These are phyloP conservation scores for Entophlyctis luteolus DNA, from an alignment of 192 early-diverging fungal species.

Conservation along the genomic window DNA sequence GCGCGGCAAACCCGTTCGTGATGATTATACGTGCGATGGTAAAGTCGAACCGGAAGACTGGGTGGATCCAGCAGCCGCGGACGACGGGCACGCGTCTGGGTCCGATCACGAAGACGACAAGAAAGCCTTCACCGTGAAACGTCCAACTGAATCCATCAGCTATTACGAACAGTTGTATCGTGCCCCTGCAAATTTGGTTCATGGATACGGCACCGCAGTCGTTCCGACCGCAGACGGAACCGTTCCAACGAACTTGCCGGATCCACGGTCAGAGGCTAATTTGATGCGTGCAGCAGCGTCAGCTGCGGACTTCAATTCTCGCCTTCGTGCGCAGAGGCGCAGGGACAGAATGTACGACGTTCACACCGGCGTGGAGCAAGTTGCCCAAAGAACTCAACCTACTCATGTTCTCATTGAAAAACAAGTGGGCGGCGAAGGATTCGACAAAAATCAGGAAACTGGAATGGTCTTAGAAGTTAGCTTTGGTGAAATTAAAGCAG, in stretches of 20 bases:
- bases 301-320: conserved; percentile 50
- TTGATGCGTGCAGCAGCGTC: conserved; percentile 36
- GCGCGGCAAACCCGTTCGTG: conserved; percentile 41
- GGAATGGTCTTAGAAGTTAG: conserved; percentile 27
- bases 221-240: not conserved
- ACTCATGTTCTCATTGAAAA: conserved; percentile 34
- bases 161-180: conserved; percentile 24
- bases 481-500: conserved; percentile 19
- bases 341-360: conserved; percentile 36
- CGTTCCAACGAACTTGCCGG: not conserved
- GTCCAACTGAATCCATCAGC: conserved; percentile 13
- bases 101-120: conserved; percentile 17
- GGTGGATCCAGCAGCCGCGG: conserved; percentile 26
- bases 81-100: conserved; percentile 1
- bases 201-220: not conserved
- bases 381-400: conserved; percentile 39
- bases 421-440: conserved; percentile 9
- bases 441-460: not conserved
- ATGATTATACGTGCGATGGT: conserved; percentile 50
- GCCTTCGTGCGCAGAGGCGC: conserved; percentile 28
- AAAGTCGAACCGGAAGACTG: conserved; percentile 39
- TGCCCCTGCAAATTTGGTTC: conserved; percentile 2
- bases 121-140: not conserved
- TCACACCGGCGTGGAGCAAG: conserved; percentile 51
- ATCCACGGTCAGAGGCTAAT: conserved; percentile 6